Percentiles rank a stretch among this genome's conserved stretches.
phyloP scores from a whole-genome alignment of 352 stramenopile species.

The Thraustochytrium sp. region DNA sequence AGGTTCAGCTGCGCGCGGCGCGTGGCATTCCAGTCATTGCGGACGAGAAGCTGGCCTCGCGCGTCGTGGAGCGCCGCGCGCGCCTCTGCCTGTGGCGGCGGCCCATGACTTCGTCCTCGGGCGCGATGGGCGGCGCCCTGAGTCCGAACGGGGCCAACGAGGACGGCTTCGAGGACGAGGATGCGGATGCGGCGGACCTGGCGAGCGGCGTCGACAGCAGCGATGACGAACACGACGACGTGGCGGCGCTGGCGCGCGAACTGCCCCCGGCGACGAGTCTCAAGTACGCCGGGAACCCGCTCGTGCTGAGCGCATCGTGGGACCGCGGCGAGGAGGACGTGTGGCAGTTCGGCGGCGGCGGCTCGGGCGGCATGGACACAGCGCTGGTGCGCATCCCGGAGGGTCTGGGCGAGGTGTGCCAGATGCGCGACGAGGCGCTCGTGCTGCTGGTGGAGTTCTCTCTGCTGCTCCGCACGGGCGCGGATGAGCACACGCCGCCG shows the following conservation, averaged over 20 bases:
- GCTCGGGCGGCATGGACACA: neutral
- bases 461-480: neutral
- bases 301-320: neutral
- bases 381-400: conserved; percentile 9
- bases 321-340: conserved; percentile 15
- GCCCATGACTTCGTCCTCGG: neutral
- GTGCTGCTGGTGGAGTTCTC: conserved; percentile 21
- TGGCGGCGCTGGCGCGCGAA: neutral
- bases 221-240: neutral
- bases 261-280: neutral
- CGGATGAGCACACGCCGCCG: neutral
- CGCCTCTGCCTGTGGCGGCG: conserved; percentile 10
- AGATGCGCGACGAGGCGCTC: neutral
- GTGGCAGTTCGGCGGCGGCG: neutral
- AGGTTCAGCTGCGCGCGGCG: conserved; percentile 1
- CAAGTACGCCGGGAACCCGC: neutral
- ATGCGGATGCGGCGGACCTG: neutral
- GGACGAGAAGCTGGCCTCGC: neutral
- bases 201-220: neutral
- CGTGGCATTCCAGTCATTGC: conserved; percentile 26
- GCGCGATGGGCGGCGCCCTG: neutral
- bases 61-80: neutral
- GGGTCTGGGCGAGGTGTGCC: neutral
- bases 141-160: neutral
- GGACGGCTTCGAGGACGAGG: neutral